These are phyloP conservation scores for Sclerotinia sclerotiorum DNA, from an alignment of 2,329 filamentous ascomycete genomes.

Conservation along the genomic window DNA sequence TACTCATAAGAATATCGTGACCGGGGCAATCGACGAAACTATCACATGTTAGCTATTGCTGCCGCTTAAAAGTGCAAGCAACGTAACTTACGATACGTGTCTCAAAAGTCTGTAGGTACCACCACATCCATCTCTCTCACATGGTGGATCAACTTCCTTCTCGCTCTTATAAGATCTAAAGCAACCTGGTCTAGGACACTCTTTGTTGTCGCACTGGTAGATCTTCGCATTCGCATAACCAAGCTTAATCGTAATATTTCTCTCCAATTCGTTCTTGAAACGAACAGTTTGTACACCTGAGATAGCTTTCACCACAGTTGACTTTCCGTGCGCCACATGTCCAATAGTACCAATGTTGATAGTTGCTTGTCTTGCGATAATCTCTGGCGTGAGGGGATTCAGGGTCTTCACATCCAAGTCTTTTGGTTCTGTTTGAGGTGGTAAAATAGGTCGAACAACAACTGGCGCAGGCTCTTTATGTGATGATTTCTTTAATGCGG, in stretches of 20 bases:
- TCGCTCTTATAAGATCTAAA: slow-evolving; percentile 98
- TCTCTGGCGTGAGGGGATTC: slow-evolving; percentile 87
- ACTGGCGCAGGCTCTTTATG: slow-evolving; percentile 54
- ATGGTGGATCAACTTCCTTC: slow-evolving; percentile 96
- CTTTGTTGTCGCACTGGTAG: slow-evolving; percentile 93
- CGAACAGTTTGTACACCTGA: slow-evolving; percentile 98
- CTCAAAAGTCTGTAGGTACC: slow-evolving; percentile 86
- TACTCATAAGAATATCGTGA: slow-evolving; percentile 99
- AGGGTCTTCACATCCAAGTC: slow-evolving; percentile 80
- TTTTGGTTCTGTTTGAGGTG: slow-evolving; percentile 90
- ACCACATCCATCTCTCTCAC: slow-evolving; percentile 86
- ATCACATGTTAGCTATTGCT: slow-evolving; percentile 36
- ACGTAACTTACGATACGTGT: slow-evolving; percentile 78
- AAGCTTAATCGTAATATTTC: slow-evolving; percentile 99
- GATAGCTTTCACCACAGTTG: slow-evolving; percentile 98
- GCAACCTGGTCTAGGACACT: slow-evolving; percentile 91
- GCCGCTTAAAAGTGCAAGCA: slow-evolving; percentile 4
- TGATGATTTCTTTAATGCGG: slow-evolving; percentile 78
- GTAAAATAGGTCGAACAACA: slow-evolving; percentile 64
- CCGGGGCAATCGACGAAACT: slow-evolving; percentile 98
- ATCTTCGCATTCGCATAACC: slow-evolving; percentile 99
- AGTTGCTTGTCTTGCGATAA: slow-evolving; percentile 95
- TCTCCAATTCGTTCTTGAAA: slow-evolving; percentile 99
- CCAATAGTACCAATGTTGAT: slow-evolving; percentile 99
- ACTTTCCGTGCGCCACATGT: slow-evolving; percentile 98